phyloP scores from a whole-genome alignment of 305 asterid genomes.

The Nicotiana rustica region DNA sequence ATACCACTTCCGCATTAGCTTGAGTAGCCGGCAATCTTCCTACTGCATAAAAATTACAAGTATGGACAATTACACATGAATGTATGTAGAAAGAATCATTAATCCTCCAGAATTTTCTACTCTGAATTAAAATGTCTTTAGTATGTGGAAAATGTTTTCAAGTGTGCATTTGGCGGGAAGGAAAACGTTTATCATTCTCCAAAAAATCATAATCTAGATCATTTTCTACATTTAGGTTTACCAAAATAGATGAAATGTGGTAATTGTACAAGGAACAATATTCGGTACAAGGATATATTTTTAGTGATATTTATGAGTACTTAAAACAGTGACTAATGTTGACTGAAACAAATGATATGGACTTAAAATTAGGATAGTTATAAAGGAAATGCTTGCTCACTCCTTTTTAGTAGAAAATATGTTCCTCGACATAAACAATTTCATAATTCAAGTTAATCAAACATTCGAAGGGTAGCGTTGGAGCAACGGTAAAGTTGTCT shows the following conservation, averaged over 20 bases:
- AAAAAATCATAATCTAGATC: neutral
- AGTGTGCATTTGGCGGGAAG: neutral
- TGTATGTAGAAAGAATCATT: slow-evolving; percentile 5
- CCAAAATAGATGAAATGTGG: neutral
- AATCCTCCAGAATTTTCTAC: neutral
- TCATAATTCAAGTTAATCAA: neutral
- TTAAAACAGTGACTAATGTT: neutral
- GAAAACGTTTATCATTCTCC: neutral
- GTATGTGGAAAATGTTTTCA: neutral
- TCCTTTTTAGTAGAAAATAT: neutral
- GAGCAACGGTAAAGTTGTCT: no score
- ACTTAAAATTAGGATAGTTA: neutral
- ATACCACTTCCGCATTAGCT: slow-evolving; percentile 68
- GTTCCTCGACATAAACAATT: neutral
- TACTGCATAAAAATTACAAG: slow-evolving; percentile 57
- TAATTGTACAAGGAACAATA: slow-evolving; percentile 9
- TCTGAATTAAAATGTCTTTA: neutral
- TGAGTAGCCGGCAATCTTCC: slow-evolving; percentile 78
- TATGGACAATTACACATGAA: slow-evolving; percentile 7
- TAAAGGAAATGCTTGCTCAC: neutral
- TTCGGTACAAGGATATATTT: neutral
- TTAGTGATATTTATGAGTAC: neutral
- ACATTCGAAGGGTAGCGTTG: neutral
- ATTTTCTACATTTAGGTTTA: neutral
- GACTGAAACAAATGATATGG: slow-evolving; percentile 26